These are phyloP conservation scores for Phytophthora palmivora DNA, from an alignment of 352 stramenopile species.

Conservation along the genomic window DNA sequence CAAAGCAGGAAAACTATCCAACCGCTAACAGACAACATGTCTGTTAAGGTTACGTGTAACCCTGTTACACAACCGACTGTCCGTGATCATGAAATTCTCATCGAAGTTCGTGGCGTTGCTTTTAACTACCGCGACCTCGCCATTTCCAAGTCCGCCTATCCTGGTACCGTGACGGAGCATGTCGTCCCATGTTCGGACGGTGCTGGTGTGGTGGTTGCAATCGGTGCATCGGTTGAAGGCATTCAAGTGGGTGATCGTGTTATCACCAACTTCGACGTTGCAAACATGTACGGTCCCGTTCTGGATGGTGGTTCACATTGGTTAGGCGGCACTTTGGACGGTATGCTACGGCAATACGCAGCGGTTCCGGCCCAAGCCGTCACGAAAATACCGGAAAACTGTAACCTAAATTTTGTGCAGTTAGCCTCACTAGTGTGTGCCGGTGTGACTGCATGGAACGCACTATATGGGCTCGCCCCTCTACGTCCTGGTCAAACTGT, in stretches of 20 bases:
- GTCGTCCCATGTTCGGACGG: slow-evolving; percentile 32
- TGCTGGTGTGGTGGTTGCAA: slow-evolving; percentile 18
- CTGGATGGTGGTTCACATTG: slow-evolving; percentile 1
- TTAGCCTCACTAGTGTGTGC: slow-evolving; percentile 32
- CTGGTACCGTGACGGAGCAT: slow-evolving; percentile 13
- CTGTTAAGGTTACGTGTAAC: too few species aligned
- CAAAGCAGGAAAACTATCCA: too few species aligned
- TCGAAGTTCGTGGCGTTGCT: slow-evolving; percentile 8
- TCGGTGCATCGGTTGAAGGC: slow-evolving; percentile 18
- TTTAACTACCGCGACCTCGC: slow-evolving; percentile 12
- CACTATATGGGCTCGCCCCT: slow-evolving; percentile 18
- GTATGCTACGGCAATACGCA: slow-evolving; percentile 29
- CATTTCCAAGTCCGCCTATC: slow-evolving; percentile 1
- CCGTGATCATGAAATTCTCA: slow-evolving; percentile 1
- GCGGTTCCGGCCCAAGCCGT: slow-evolving; percentile 18
- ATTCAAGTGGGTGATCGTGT: slow-evolving; percentile 25
- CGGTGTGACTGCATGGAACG: slow-evolving; percentile 36
- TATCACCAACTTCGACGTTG: slow-evolving; percentile 31
- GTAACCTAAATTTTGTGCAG: slow-evolving; percentile 26
- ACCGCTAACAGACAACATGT: too few species aligned
- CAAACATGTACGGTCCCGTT: slow-evolving; percentile 26
- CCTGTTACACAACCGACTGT: too few species aligned
- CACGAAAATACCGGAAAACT: slow-evolving; percentile 23
- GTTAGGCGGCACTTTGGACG: slow-evolving; percentile 27
- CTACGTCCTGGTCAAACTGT: slow-evolving; percentile 16